Conservation (phyloP, 106 monocot species). For the Acorus calamus region DNA sequence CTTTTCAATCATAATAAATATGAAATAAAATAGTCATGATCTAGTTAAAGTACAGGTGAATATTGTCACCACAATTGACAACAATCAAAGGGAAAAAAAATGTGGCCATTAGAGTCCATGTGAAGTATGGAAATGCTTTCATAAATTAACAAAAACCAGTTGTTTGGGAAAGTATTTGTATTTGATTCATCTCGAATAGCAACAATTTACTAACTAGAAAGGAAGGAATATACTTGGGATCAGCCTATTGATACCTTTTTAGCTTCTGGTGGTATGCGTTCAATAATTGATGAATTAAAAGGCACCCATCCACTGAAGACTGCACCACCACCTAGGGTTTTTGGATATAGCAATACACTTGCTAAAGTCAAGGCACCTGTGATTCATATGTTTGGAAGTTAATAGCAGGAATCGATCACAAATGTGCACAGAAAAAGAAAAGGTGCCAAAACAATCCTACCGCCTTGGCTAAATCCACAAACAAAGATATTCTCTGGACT, state of each 20-base stretch:
- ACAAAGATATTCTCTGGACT: constrained; percentile 71
- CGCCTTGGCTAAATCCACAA: constrained; percentile 96
- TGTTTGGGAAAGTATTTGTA: not conserved
- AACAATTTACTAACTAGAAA: not conserved
- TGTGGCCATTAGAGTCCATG: not conserved
- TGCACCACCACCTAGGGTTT: constrained; percentile 74
- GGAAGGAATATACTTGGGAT: too few relatives aligned
- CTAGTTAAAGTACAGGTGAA: too few relatives aligned
- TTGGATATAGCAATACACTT: constrained; percentile 82
- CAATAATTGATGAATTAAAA: constrained; percentile 62
- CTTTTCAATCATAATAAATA: too few relatives aligned
- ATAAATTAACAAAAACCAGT: not conserved
- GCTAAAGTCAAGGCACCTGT: constrained; percentile 85
- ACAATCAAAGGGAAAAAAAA: too few relatives aligned
- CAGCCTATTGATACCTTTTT: constrained; percentile 37
- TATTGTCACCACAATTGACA: too few relatives aligned
- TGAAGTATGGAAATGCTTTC: not conserved
- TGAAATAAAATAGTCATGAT: too few relatives aligned
- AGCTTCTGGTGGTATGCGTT: constrained; percentile 62
- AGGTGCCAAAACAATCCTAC: constrained; percentile 19
- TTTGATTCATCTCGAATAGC: not conserved
- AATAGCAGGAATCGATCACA: not conserved
- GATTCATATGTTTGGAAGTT: not conserved
- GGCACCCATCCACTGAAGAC: constrained; percentile 94
- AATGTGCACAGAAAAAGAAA: not conserved